These are phyloP conservation scores for Isatis lusitanica DNA, from an alignment of 441 rosid species.

Conservation along the genomic window DNA sequence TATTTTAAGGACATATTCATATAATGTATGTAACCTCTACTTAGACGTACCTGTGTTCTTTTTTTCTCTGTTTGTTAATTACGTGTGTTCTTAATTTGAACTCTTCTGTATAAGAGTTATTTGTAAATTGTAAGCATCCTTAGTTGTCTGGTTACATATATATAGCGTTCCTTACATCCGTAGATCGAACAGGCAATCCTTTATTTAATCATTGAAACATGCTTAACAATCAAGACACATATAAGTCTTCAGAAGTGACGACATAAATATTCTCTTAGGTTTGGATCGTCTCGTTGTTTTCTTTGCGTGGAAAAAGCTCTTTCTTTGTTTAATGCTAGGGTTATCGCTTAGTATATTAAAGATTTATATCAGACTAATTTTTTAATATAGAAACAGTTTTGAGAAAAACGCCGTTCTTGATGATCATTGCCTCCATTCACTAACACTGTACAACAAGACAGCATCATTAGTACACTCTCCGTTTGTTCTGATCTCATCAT, in stretches of 20 bases:
- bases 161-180: too few relatives aligned
- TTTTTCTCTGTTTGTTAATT: background rate
- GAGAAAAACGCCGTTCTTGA: constrained; percentile 17
- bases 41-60: background rate
- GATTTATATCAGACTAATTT: background rate
- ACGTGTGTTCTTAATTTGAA: background rate
- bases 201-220: background rate
- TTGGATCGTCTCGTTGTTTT: background rate
- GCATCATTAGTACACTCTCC: constrained; percentile 23
- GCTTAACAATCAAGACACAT: background rate
- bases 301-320: too few relatives aligned
- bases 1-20: background rate
- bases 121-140: background rate
- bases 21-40: background rate
- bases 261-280: background rate
- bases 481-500: constrained; percentile 22
- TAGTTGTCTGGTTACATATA: background rate
- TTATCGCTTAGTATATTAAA: background rate
- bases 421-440: constrained; percentile 31
- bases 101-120: background rate
- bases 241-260: background rate
- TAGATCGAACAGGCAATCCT: background rate
- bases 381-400: background rate
- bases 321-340: constrained; percentile 22
- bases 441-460: background rate